phyloP scores from a whole-genome alignment of 176 grass and related monocot species.

The Themeda triandra region DNA sequence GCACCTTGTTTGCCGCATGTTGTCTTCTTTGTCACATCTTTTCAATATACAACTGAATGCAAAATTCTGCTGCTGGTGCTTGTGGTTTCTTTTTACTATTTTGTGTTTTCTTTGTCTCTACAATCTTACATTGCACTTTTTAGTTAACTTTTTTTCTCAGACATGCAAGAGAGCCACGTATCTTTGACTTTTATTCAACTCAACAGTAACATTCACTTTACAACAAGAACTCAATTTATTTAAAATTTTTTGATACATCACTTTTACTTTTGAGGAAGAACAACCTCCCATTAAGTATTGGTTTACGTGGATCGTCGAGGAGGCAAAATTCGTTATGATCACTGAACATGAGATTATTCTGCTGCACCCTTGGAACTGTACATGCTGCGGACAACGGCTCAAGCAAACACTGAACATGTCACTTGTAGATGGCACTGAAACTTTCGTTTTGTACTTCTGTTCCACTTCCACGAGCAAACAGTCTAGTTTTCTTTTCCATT shows the following conservation, averaged over 20 bases:
- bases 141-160: too few relatives aligned
- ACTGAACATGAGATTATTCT: conserved; percentile 16
- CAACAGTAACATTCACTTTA: neutral
- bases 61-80: neutral
- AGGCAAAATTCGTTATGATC: neutral
- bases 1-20: neutral
- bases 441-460: neutral
- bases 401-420: neutral
- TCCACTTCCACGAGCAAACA: neutral
- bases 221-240: neutral
- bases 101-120: neutral
- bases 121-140: neutral
- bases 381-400: conserved; percentile 1
- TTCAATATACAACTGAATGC: neutral
- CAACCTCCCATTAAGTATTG: neutral
- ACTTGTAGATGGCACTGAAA: neutral
- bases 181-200: too few relatives aligned
- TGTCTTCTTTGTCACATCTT: neutral
- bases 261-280: neutral
- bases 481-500: neutral
- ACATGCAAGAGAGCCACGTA: too few relatives aligned
- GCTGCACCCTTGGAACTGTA: conserved; percentile 16
- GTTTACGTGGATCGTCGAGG: neutral
- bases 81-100: neutral
- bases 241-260: neutral